Evolutionary conservation across 1,284 basidiomycete species (phyloP), one percentile per base, ranked within the genome.

Genomic region (Golubevia sp.): DNA sequence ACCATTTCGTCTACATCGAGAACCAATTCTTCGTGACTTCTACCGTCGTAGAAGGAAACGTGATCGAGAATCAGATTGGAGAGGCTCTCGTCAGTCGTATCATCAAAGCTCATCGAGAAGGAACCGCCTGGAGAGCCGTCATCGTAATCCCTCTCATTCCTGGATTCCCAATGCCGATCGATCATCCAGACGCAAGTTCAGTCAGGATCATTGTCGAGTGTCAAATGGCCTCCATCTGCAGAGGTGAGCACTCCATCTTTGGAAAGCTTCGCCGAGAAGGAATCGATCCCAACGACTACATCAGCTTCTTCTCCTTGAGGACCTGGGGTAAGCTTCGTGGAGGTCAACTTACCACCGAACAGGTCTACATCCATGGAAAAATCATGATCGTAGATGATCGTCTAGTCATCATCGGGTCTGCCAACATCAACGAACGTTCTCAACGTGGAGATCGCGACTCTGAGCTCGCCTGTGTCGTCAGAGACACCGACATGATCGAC

Each of bases 21-120:
- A 98, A 99, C 80, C 96, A 99, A 84, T 99, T 98, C 86, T 99
- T 99, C 85, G 94, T 99, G 79, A 92, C 94, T 0, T 97, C 92
- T 88, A 97, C 96, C 0, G 86, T 90, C 1, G 90, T 96, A 25
- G 92, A 92, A 71, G 93, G 94, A 64, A 89, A 93, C 49, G 88
- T 89, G 73, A 88, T 99, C 56, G 93, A 96, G 85, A 99, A 99
- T 85, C 88, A 88, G 72, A 97, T 99, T 59, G 96, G 95, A 24
- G 93, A 98, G 79, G 94, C 96, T 1, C 87, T 99, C 20, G 94
- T 98, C 6, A 88, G 91, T 72, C 90, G 96, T 11, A 96, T 97
- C 76, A 91, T 97, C 64, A 89, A 91, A 3, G 97, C 97, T 0
- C 91, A 97, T 80, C 87, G 87, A 25, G 92, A 95, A 72, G 86